phyloP scores from a whole-genome alignment of 2,329 filamentous ascomycete genomes.

The Colletotrichum musae region DNA sequence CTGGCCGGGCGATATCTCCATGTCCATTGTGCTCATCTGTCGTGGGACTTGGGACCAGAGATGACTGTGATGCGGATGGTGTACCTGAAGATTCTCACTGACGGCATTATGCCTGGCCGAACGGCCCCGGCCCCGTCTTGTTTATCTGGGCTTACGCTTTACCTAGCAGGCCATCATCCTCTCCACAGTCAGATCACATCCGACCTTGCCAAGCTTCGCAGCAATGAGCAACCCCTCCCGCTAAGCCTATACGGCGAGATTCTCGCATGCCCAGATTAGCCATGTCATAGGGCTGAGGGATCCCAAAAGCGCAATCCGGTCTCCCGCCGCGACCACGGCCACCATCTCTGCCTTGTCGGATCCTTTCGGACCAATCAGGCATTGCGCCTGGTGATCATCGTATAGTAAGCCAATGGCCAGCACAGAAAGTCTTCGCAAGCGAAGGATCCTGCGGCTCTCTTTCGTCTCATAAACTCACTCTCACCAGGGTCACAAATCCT shows the following conservation, averaged over 20 bases:
- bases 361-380: constrained; percentile 23
- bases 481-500: constrained; percentile 18
- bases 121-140: too few relatives aligned
- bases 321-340: not conserved
- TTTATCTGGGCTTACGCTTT: too few relatives aligned
- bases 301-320: not conserved
- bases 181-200: not conserved
- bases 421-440: constrained; percentile 2
- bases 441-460: constrained; percentile 32
- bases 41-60: too few relatives aligned
- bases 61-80: too few relatives aligned
- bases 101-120: too few relatives aligned
- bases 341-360: constrained; percentile 14
- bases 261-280: constrained; percentile 17
- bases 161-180: too few relatives aligned
- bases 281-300: constrained; percentile 36
- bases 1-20: too few relatives aligned
- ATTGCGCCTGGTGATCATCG: constrained; percentile 11
- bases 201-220: constrained; percentile 10
- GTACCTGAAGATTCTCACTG: too few relatives aligned
- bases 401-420: constrained; percentile 33
- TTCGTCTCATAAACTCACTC: constrained; percentile 6
- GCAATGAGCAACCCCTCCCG: constrained; percentile 10
- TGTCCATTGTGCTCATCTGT: too few relatives aligned
- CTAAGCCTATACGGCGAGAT: constrained; percentile 10